Evolutionary conservation across 2,329 filamentous ascomycete genomes (phyloP), one percentile per base, ranked within the genome.

Genomic region (Capronia coronata): DNA sequence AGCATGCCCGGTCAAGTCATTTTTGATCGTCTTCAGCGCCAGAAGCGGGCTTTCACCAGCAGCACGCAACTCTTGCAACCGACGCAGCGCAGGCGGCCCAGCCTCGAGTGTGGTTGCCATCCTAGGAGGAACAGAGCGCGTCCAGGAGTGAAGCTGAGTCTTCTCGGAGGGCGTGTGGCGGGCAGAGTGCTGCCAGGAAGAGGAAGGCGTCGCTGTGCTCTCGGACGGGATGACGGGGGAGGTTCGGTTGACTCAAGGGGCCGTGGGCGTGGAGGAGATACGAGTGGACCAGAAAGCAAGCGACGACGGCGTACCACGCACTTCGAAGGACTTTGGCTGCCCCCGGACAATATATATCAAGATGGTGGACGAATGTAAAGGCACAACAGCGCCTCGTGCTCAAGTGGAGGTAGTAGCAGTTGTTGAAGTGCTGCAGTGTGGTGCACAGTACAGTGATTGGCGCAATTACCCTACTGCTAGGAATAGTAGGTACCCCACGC

Each of bases 1-100:
- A 27, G 85, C 77, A 67, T 97, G 88, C 19, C 93, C 93, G 52
- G 95, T 82, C 41, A 94, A 78, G 56, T 93, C 86, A 67, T 95
- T 93, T 72, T 95, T 97, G 23, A 98, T 72, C 35, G 75, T 74
- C 57, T 83, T 80, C 38, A 96, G 75, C 21, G 74, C 71, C 34
- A 27, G 13, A 18, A 11, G 19, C 19, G 34, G 34, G 3, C 16
- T 21, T 6, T 37, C 34, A 11, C 7, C 16, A 8, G 16, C 16
- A 11, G 14, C 34, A 14, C 34, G 4, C 34, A 37, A 19, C 4
- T 19, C 43, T 29, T 27, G 42, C 29, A 51, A 41, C 34, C 49
- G 55, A 53, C 48, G 43, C 18, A 55, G 32, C 21, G 39, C 32
- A 27, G 51, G 38, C n/a, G 43, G 48, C 29, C 38, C 44, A 43